These are phyloP conservation scores for Botryosphaeria agaves DNA, from an alignment of 2,329 filamentous ascomycete species.

Conservation along the genomic window DNA sequence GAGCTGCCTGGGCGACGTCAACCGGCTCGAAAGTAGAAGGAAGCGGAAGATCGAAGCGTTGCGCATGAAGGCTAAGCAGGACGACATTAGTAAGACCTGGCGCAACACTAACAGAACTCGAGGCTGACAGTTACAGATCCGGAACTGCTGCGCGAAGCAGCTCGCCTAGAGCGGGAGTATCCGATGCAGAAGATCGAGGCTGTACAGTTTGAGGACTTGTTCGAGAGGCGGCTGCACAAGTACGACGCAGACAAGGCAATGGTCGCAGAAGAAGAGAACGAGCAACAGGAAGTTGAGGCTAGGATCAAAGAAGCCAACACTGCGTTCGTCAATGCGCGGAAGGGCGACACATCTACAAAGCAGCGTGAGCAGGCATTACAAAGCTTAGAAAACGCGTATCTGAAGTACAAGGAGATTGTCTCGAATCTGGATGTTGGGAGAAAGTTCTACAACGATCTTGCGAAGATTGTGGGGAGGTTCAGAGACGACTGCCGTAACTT, in stretches of 20 bases:
- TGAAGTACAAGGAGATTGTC: constrained; percentile 92
- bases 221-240: constrained; percentile 61
- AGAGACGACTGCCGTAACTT: constrained; percentile 65
- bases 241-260: constrained; percentile 67
- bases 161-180: constrained; percentile 69
- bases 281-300: constrained; percentile 55
- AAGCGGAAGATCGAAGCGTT: constrained; percentile 64
- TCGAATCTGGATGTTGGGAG: constrained; percentile 79
- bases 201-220: constrained; percentile 82
- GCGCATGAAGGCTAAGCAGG: constrained; percentile 60
- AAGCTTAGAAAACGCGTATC: constrained; percentile 74
- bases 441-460: constrained; percentile 95
- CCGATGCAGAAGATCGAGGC: constrained; percentile 72
- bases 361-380: constrained; percentile 81
- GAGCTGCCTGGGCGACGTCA: constrained; percentile 68
- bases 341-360: constrained; percentile 45
- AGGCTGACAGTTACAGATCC: constrained; percentile 28
- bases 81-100: constrained; percentile 70
- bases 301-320: constrained; percentile 61
- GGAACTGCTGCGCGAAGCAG: constrained; percentile 67
- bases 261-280: constrained; percentile 51
- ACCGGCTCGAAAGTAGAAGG: constrained; percentile 63
- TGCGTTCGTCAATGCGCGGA: constrained; percentile 57
- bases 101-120: constrained; percentile 11
- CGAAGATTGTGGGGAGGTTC: constrained; percentile 71